These are phyloP conservation scores for Solanum clarkiae DNA, from an alignment of 257 asterid species.

Conservation along the genomic window DNA sequence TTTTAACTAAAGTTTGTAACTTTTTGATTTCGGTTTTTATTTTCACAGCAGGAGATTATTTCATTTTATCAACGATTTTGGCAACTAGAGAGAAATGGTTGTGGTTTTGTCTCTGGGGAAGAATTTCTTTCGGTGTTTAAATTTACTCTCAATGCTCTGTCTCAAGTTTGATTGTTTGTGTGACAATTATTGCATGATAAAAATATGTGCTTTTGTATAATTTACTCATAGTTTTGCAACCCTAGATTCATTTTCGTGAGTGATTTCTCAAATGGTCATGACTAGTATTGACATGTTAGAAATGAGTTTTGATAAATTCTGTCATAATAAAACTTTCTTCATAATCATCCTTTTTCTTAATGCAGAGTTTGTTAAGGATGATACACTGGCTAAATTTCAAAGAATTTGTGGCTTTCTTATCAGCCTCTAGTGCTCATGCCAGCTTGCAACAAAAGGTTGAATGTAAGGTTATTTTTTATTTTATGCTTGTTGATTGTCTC, in stretches of 20 bases:
- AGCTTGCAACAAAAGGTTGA: conserved; percentile 59
- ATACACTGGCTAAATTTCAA: conserved; percentile 90
- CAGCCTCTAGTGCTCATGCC: conserved; percentile 78
- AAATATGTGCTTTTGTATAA: background rate
- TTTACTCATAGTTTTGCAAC: background rate
- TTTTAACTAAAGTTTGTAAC: too few species aligned
- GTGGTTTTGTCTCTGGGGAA: conserved; percentile 86
- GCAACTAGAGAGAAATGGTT: conserved; percentile 73
- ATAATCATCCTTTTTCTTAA: background rate
- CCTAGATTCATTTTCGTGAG: background rate
- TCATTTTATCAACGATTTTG: conserved; percentile 72
- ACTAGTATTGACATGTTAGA: background rate
- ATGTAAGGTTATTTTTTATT: conserved; percentile 22
- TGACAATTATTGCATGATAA: background rate
- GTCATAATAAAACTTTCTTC: background rate
- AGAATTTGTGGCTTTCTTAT: conserved; percentile 78
- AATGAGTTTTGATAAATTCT: background rate
- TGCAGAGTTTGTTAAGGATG: conserved; percentile 76
- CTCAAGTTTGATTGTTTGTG: conserved; percentile 34
- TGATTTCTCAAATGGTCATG: background rate
- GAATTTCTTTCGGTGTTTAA: conserved; percentile 90
- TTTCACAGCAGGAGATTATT: conserved; percentile 83
- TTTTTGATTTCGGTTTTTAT: conserved; percentile 14
- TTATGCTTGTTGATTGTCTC: background rate
- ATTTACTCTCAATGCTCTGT: conserved; percentile 80